Evolutionary conservation across 2,329 filamentous ascomycete species (phyloP), one percentile per base, ranked within the genome.

Genomic region (Tympanopsis confertula): DNA sequence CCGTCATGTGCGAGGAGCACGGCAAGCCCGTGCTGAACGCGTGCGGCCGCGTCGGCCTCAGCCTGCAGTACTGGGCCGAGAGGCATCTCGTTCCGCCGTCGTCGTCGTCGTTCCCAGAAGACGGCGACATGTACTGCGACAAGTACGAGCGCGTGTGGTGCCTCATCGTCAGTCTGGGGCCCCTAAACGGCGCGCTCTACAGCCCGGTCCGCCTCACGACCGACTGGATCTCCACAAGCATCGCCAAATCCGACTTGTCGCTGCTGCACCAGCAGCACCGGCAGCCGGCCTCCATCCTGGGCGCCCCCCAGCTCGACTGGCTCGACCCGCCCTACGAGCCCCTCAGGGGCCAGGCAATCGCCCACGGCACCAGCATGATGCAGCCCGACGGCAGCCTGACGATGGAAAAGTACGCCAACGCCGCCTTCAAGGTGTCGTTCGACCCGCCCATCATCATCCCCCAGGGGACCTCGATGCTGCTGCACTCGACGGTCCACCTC

Each of bases 11-110:
- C 52, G 74, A 72, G 40, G 75, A 70, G 44, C 81, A 82, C 51
- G 85, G 85, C 2, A 68, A 68, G 20, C 84, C 85, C 0, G 61
- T 69, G 20, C 82, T 89, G 71, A 82, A 91, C 56, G 69, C 70
- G 13, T 66, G 75, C 37, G 69, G 70, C 17, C 71, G 69, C 36
- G 62, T 89, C 19, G 86, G 86, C 1, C 59, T 89, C 39, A 75
- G 72, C 36, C 49, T 91, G 28, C 80, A 86, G 45, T 93, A 89
- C 54, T 91, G 85, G 85, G 79, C 75, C 54, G 69, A 80, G 47
- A 62, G 66, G 39, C 66, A 72, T 35, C 63, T 70, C 35, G 54
- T 74, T 13, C 57, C 52, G 3, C 54, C 56, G 4, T 52, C 49
- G 2, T 55, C 46, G 35, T 57, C 52, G 3, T 54, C 56, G 4